phyloP scores from a whole-genome alignment of 2,329 filamentous ascomycete species.

The Alternaria ethzedia region DNA sequence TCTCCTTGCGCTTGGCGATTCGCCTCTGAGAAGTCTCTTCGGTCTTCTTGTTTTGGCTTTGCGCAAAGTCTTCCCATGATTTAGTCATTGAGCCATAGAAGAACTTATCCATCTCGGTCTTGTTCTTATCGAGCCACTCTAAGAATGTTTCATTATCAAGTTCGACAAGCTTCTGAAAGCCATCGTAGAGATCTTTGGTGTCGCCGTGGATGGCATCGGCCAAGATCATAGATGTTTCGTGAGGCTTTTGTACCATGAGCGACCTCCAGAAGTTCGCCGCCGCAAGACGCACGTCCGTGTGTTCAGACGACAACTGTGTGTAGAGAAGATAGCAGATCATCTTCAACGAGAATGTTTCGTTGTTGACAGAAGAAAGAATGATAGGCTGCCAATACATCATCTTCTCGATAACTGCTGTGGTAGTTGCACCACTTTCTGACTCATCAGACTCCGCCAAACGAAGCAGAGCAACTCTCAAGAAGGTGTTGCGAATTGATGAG shows the following conservation, averaged over 20 bases:
- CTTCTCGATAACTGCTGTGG: conserved; percentile 77
- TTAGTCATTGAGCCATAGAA: conserved; percentile 84
- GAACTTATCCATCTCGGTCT: conserved; percentile 76
- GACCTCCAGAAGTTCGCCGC: conserved; percentile 90
- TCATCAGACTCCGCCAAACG: conserved; percentile 84
- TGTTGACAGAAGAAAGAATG: conserved; percentile 76
- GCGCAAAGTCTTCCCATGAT: conserved; percentile 87
- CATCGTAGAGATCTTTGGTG: conserved; percentile 72
- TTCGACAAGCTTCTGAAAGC: conserved; percentile 84
- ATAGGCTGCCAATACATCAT: conserved; percentile 96
- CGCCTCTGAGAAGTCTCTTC: conserved; percentile 75
- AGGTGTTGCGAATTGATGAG: conserved; percentile 73
- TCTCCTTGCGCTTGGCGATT: conserved; percentile 78
- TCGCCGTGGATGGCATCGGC: conserved; percentile 73
- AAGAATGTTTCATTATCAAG: conserved; percentile 90
- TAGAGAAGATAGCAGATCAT: conserved; percentile 94
- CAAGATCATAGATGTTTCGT: conserved; percentile 77
- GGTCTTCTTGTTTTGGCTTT: conserved; percentile 78
- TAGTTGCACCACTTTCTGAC: conserved; percentile 65
- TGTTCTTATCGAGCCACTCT: conserved; percentile 84
- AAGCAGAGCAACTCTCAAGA: conserved; percentile 80
- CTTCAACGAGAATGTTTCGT: conserved; percentile 81
- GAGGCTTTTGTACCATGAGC: conserved; percentile 89
- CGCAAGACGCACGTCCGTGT: conserved; percentile 71
- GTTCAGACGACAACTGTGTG: conserved; percentile 77